A percentile compares a stretch with the other conserved stretches of the same genome.
phyloP scores from a whole-genome alignment of 352 stramenopile genomes.

The Globisporangium paddicum region DNA sequence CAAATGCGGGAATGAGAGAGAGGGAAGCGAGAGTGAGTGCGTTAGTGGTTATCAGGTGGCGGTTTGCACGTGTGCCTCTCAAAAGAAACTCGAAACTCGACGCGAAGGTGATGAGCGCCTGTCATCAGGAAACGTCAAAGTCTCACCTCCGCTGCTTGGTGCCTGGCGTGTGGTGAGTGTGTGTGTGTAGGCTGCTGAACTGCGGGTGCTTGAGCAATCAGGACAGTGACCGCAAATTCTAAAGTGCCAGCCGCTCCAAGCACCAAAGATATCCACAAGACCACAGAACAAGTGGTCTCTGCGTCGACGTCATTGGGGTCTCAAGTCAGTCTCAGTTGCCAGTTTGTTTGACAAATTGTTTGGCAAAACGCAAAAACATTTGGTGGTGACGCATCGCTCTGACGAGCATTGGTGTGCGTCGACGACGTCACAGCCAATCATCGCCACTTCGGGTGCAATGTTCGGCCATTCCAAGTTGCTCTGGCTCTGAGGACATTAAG shows the following conservation, averaged over 20 bases:
- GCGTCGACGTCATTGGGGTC: constrained; percentile 1
- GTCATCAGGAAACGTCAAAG: not conserved
- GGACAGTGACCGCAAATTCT: constrained; percentile 2
- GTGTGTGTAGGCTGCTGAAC: not conserved
- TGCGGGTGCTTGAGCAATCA: constrained; percentile 5
- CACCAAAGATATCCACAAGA: not conserved
- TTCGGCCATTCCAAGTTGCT: no score
- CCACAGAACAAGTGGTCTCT: not conserved
- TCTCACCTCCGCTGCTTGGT: not conserved
- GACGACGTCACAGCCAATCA: constrained; percentile 2
- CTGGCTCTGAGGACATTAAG: no score
- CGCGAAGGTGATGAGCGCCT: not conserved
- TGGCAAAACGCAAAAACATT: no score
- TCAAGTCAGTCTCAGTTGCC: not conserved
- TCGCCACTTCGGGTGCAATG: no score
- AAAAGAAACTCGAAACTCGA: not conserved
- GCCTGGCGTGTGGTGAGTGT: no score
- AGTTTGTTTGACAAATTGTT: constrained; percentile 1
- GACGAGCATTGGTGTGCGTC: not conserved
- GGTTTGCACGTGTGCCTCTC: constrained; percentile 3
- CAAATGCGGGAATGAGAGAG: not conserved
- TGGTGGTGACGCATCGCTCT: not conserved
- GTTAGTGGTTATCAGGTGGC: not conserved
- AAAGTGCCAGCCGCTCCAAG: not conserved
- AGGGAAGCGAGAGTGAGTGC: not conserved